Percentiles rank a stretch among this genome's conserved stretches.
Evolutionary conservation across 306 rosid species (phyloP).

Genomic region (Cyamopsis tetragonoloba): DNA sequence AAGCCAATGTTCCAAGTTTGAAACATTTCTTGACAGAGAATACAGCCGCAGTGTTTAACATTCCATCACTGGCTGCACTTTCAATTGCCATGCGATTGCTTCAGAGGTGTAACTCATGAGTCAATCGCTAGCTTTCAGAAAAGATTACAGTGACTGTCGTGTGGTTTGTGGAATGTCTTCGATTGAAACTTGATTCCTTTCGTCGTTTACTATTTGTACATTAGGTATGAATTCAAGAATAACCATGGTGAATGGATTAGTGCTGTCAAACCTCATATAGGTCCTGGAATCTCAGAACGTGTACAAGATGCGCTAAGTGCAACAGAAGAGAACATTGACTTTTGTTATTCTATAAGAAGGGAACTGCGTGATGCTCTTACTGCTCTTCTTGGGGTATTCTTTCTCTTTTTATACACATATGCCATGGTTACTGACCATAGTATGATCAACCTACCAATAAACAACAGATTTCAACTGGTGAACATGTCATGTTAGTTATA

Average conservation of each 20-base stretch:
- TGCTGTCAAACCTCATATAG: constrained; percentile 51
- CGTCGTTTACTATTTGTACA: neutral
- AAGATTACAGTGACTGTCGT: neutral
- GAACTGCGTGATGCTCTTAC: constrained; percentile 55
- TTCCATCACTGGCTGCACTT: constrained; percentile 67
- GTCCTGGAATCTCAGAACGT: constrained; percentile 67
- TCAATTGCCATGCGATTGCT: constrained; percentile 56
- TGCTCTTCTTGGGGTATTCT: constrained; percentile 65
- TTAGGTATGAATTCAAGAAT: constrained; percentile 62
- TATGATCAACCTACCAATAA: neutral
- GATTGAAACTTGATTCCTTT: neutral
- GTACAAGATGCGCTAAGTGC: constrained; percentile 46
- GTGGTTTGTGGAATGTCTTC: neutral
- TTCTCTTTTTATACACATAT: neutral
- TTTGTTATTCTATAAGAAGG: constrained; percentile 36
- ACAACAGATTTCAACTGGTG: neutral
- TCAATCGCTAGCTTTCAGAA: neutral
- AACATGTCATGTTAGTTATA: neutral
- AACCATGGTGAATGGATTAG: constrained; percentile 69
- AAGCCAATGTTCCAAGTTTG: constrained; percentile 56
- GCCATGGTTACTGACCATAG: neutral
- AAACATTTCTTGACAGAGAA: constrained; percentile 41
- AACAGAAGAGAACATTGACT: constrained; percentile 41
- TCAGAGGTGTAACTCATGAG: constrained; percentile 40
- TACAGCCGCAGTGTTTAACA: constrained; percentile 34